Evolutionary conservation across 2,329 filamentous ascomycete genomes (phyloP), one percentile per base, ranked within the genome.

Genomic region (Ophiostoma ips): DNA sequence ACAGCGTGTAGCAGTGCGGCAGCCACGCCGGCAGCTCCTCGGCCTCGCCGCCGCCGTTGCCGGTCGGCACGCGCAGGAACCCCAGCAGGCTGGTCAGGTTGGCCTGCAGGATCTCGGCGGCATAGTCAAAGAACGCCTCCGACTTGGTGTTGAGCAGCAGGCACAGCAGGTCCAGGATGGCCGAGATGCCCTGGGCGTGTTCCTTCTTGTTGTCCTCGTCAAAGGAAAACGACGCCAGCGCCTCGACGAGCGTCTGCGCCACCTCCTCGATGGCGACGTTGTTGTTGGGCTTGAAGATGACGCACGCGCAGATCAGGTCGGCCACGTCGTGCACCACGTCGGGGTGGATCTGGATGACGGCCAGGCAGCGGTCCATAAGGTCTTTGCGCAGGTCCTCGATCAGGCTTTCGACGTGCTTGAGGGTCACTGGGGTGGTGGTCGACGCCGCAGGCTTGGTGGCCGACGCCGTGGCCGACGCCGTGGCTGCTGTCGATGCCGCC

Each of bases 21-120:
- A 96, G 83, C 88, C 90, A 98, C 1, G 87, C 85, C 5, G 88
- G 85, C n/a, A 87, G 71, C 52, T 92, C 84, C 46, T 94, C 86
- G 0, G 75, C 69, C 5, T 78, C 71, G n/a, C n/a, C n/a, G n/a
- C n/a, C n/a, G n/a, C n/a, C n/a, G n/a, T n/a, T n/a, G n/a, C n/a
- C n/a, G n/a, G n/a, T n/a, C n/a, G n/a, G n/a, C 4, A 88, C 69
- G 58, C 84, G 83, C 57, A 98, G 76, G 63, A 95, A 95, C 2
- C 71, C 74, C 28, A 95, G 72, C 54, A 95, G 79, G 35, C 81
- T 81, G 10, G 73, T 71, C 37, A 95, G 83, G 59, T 83, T 87
- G 16, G 86, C 81, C 60, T 83, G 84, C 21, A 98, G 67, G 35
- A 82, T 81, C 28, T 82, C 77, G 16, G 89, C 66, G 16, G 86